Evolutionary conservation across 73 alveolate species (phyloP).

Genomic region (Diophrys appendiculata): DNA sequence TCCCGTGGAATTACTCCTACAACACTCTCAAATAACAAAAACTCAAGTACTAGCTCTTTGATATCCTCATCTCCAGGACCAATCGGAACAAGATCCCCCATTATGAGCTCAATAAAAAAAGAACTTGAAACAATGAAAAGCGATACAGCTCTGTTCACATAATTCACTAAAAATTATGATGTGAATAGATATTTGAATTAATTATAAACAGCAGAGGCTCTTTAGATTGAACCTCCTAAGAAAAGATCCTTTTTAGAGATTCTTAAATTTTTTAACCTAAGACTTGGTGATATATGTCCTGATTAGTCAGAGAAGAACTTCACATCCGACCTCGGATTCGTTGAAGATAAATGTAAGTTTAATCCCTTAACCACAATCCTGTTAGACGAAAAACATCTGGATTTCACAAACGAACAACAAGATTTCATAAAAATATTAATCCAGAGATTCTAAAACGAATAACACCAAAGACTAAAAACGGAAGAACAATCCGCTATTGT

Average conservation of each 20-base stretch:
- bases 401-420: background rate
- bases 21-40: background rate
- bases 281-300: background rate
- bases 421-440: background rate
- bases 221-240: background rate
- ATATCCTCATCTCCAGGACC: background rate
- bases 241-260: background rate
- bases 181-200: background rate
- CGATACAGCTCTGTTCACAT: no score
- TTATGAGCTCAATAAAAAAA: no score
- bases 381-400: no score
- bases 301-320: background rate
- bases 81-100: background rate
- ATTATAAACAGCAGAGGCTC: background rate
- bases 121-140: no score
- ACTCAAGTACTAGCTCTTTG: background rate
- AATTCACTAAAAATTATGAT: slow-evolving; percentile 8
- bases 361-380: no score
- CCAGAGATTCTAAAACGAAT: background rate
- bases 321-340: no score
- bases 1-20: background rate
- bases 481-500: slow-evolving; percentile 17
- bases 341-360: no score
- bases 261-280: background rate
- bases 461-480: background rate